Percentiles rank a stretch among this genome's conserved stretches.
Evolutionary conservation across 306 rosid genomes (phyloP).

Genomic region (Mimosa bimucronata): DNA sequence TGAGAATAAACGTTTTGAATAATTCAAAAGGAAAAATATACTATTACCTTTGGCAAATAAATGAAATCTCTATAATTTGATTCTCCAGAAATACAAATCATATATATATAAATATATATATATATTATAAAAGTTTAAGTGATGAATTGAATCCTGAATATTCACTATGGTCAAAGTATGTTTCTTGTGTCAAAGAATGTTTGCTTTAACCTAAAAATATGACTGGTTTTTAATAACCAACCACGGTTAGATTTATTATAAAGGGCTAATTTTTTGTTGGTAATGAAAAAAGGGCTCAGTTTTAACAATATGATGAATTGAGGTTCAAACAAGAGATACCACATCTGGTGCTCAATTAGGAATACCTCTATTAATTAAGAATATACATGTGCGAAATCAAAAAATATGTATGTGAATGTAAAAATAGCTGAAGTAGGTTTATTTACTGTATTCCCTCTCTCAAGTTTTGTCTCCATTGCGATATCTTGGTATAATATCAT

Average conservation of each 20-base stretch:
- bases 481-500: not conserved
- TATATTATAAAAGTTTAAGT: too few relatives aligned
- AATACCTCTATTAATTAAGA: too few relatives aligned
- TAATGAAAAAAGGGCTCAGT: too few relatives aligned
- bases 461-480: constrained; percentile 33
- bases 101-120: too few relatives aligned
- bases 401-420: constrained; percentile 9
- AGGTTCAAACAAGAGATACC: not conserved
- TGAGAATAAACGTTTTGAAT: not conserved
- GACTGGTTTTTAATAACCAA: not conserved
- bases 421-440: constrained; percentile 26
- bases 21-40: not conserved
- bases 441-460: not conserved
- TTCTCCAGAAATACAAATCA: not conserved
- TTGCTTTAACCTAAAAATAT: too few relatives aligned
- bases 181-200: too few relatives aligned
- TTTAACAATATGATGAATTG: too few relatives aligned
- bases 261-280: too few relatives aligned
- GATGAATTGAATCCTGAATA: too few relatives aligned
- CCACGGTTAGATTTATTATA: too few relatives aligned
- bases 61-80: not conserved
- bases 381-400: not conserved
- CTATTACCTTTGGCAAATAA: not conserved
- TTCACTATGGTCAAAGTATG: too few relatives aligned
- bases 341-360: not conserved